These are phyloP conservation scores for Leccinum ochraceum DNA, from an alignment of 768 basidiomycete genomes.

Conservation along the genomic window DNA sequence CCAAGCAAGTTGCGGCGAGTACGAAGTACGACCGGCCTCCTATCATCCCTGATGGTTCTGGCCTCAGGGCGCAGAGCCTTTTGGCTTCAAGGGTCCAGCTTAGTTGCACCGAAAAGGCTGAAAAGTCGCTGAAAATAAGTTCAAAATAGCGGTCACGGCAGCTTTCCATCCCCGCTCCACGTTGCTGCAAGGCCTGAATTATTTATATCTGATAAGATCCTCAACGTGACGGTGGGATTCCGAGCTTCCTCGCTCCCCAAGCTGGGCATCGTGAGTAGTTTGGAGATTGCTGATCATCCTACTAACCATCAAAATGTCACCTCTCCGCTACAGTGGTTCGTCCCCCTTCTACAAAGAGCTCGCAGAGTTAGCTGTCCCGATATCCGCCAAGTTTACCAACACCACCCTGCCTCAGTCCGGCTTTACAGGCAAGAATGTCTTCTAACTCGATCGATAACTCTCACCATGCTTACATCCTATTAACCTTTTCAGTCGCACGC, in stretches of 20 bases:
- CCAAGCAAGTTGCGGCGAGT: too few species aligned
- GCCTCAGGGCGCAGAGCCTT: too few species aligned
- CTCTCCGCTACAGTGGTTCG: background rate
- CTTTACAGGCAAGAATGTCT: conserved; percentile 13
- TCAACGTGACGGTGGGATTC: background rate
- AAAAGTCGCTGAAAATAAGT: too few species aligned
- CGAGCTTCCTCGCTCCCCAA: too few species aligned
- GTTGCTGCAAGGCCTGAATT: background rate
- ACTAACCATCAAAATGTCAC: background rate
- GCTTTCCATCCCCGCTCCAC: background rate
- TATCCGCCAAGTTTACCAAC: conserved; percentile 37
- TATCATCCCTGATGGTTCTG: too few species aligned
- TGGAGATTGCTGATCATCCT: background rate
- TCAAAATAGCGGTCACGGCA: background rate
- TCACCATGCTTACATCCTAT: background rate
- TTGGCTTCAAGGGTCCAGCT: too few species aligned
- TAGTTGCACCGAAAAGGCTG: background rate
- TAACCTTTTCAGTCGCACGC: conserved; percentile 37
- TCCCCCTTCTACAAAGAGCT: background rate
- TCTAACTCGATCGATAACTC: background rate
- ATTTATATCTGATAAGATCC: background rate
- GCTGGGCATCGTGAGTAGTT: too few species aligned
- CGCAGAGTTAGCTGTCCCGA: conserved; percentile 41
- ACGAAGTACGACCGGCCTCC: too few species aligned
- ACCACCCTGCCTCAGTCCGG: conserved; percentile 6